Evolutionary conservation across 495 filamentous ascomycete genomes (phyloP).

Genomic region (Lasiosphaeriaceae sp.): DNA sequence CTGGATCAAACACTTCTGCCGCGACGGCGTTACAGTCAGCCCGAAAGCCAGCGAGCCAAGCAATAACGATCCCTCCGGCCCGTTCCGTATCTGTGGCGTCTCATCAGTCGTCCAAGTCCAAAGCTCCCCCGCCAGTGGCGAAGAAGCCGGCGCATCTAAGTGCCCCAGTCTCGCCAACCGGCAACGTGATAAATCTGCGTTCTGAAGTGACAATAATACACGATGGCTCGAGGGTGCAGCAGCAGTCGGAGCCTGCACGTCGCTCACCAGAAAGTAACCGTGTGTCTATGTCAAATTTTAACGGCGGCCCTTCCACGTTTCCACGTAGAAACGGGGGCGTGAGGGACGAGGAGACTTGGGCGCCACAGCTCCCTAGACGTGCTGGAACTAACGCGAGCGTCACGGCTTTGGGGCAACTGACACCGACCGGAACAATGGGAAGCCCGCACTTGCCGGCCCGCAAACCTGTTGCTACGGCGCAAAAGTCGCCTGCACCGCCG

Average conservation of each 20-base stretch:
- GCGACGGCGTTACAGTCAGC: slow-evolving; percentile 2
- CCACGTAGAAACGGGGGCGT: slow-evolving; percentile 7
- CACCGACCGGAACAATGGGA: slow-evolving; percentile 21
- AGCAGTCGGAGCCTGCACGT: slow-evolving; percentile 5
- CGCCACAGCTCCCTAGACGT: slow-evolving; percentile 13
- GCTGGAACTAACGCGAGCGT: slow-evolving; percentile 14
- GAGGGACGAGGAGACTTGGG: background rate
- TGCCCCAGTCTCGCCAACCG: slow-evolving; percentile 31
- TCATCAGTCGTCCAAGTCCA: slow-evolving; percentile 33
- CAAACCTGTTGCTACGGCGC: slow-evolving; percentile 13
- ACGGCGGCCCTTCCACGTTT: background rate
- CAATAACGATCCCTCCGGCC: slow-evolving; percentile 29
- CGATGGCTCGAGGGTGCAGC: background rate
- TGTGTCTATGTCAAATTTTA: background rate
- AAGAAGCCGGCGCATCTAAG: slow-evolving; percentile 51
- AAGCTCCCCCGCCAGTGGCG: slow-evolving; percentile 49
- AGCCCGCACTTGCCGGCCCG: slow-evolving; percentile 13
- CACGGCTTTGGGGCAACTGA: slow-evolving; percentile 3
- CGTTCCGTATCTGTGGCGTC: slow-evolving; percentile 26
- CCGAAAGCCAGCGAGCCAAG: slow-evolving; percentile 18
- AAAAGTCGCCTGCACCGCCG: slow-evolving; percentile 20
- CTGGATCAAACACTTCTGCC: background rate
- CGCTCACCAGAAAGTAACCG: slow-evolving; percentile 6
- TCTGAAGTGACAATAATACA: background rate
- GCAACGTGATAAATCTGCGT: background rate